Evolutionary conservation across 257 asterid genomes (phyloP).

Genomic region (Solanum dulcamara): DNA sequence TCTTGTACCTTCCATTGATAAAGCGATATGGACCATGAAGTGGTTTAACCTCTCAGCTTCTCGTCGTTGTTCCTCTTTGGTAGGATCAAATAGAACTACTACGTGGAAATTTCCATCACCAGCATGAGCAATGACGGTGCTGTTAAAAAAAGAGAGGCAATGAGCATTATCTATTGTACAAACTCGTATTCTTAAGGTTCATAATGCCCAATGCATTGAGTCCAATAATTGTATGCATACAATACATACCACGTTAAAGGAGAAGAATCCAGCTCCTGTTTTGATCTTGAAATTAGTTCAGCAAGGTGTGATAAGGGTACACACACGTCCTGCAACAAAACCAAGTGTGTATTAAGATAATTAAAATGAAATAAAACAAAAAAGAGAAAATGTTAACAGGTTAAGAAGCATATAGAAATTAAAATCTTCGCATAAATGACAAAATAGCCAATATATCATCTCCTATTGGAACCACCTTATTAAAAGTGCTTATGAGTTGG

Average conservation of each 20-base stretch:
- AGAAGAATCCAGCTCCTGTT: slow-evolving; percentile 69
- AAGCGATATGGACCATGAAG: slow-evolving; percentile 78
- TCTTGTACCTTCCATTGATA: slow-evolving; percentile 81
- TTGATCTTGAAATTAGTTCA: slow-evolving; percentile 70
- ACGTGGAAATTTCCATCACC: slow-evolving; percentile 98
- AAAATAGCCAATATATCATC: background rate
- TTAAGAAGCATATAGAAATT: background rate
- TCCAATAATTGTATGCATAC: background rate
- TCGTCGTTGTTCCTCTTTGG: slow-evolving; percentile 43
- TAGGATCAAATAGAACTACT: slow-evolving; percentile 63
- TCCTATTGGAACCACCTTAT: background rate
- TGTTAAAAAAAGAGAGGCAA: slow-evolving; percentile 16
- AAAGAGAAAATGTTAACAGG: background rate
- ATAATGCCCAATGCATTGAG: background rate
- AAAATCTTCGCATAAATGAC: background rate
- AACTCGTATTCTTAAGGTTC: background rate
- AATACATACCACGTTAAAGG: slow-evolving; percentile 55
- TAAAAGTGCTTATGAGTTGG: background rate
- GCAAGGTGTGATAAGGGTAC: slow-evolving; percentile 89
- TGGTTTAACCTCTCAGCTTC: slow-evolving; percentile 91
- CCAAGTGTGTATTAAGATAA: background rate
- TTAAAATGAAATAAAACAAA: background rate
- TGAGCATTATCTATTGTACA: background rate
- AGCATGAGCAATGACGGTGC: slow-evolving; percentile 96
- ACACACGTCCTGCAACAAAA: slow-evolving; percentile 64